Evolutionary conservation across 306 rosid species (phyloP), one percentile per base, ranked within the genome.

Genomic region (Vachellia collinsii): DNA sequence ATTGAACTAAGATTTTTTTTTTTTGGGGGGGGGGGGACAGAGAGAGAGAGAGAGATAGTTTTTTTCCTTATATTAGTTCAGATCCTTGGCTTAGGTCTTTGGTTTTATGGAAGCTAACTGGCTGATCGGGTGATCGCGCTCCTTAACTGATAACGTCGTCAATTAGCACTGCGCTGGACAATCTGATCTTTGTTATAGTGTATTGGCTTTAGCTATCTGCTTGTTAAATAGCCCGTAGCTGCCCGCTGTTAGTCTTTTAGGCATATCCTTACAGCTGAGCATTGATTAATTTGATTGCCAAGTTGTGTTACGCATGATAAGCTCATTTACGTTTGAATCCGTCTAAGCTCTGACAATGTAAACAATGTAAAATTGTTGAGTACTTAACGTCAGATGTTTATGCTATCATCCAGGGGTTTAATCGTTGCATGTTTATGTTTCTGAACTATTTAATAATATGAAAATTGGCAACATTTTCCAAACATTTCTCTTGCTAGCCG

Each of bases 301-400:
- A 29, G 62, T 77, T 77, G 6, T 67, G 37, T 20, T n/a, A 2
- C 8, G 50, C 2, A 19, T 66, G 19, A 0, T 68, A 29, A 53
- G 48, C 3, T 78, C n/a, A 69, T 79, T 22, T 67, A 76, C 22
- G 78, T 72, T 67, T 39, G 80, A 68, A 80, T 76, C 74, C 38
- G 74, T 74, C 1, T 48, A 53, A 44, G 29, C 39, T 29, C 19
- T 29, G 34, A 43, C 64, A 56, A 38, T 43, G 9, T 70, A 29
- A 11, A 62, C 8, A 76, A 42, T 42, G 72, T 14, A 22, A 48
- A 78, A 38, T 11, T 4, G 13, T 34, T 29, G 36, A 39, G 36
- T 23, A 44, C 22, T 46, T 44, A 37, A 19, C 6, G 3, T 23
- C 42, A 46, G 58, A 13, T 69, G 48, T 67, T 37, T 38, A 10